Conservation (phyloP, 306 rosid genomes). For the Prunus padus region DNA sequence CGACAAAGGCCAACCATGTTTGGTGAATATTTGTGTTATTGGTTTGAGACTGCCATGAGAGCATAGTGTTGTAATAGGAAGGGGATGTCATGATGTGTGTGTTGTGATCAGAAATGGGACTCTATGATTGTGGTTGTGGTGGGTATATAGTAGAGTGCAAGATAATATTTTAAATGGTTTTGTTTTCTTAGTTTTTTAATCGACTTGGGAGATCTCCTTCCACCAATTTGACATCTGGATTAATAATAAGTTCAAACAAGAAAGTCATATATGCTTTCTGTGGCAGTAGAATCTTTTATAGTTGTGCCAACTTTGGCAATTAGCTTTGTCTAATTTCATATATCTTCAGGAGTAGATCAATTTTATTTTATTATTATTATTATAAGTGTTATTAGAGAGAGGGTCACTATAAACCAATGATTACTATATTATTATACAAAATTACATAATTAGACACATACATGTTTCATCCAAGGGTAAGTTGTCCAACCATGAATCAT, state of each 20-base stretch:
- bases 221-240: too few relatives aligned
- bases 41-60: background rate
- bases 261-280: background rate
- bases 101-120: background rate
- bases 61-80: background rate
- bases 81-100: background rate
- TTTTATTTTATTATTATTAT: too few relatives aligned
- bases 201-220: too few relatives aligned
- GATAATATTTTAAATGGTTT: too few relatives aligned
- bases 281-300: background rate
- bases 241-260: background rate
- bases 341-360: background rate
- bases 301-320: background rate
- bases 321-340: background rate
- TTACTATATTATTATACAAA: background rate
- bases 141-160: too few relatives aligned
- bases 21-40: background rate
- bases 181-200: too few relatives aligned
- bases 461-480: constrained; percentile 36
- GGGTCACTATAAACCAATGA: background rate
- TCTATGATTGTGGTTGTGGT: too few relatives aligned
- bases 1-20: background rate
- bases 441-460: background rate
- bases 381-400: too few relatives aligned
- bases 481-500: constrained; percentile 67